These are phyloP conservation scores for Capsaspora owczarzaki DNA, from an alignment of 78 protist genomes.

Conservation along the genomic window DNA sequence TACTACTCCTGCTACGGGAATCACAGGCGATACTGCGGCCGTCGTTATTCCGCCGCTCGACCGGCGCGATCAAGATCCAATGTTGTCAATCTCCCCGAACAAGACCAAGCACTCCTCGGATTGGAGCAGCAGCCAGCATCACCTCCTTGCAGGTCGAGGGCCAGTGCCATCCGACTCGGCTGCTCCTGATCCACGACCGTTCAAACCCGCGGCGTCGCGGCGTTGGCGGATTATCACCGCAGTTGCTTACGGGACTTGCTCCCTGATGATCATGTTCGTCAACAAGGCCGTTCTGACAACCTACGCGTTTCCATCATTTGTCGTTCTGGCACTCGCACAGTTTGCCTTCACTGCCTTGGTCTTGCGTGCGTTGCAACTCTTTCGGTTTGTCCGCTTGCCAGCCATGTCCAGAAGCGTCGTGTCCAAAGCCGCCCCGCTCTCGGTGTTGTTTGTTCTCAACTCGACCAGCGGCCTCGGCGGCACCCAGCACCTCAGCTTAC, in stretches of 20 bases:
- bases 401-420: not conserved
- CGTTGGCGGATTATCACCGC: no score
- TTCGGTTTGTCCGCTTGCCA: not conserved
- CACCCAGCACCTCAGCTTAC: slow-evolving; percentile 8
- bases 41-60: no score
- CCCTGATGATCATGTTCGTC: slow-evolving; percentile 16
- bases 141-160: no score
- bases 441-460: slow-evolving; percentile 14
- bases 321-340: slow-evolving; percentile 5
- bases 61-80: no score
- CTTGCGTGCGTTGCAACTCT: not conserved
- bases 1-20: no score
- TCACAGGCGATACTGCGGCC: no score
- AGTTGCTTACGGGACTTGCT: slow-evolving; percentile 10
- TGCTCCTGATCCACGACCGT: no score
- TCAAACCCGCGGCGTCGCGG: no score
- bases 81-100: no score
- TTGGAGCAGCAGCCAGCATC: no score
- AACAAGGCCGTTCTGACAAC: slow-evolving; percentile 21
- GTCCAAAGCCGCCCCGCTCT: slow-evolving; percentile 14
- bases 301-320: slow-evolving; percentile 18
- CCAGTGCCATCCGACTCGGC: no score
- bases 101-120: no score
- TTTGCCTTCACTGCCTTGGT: not conserved
- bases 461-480: slow-evolving; percentile 29